Evolutionary conservation across 2,329 filamentous ascomycete genomes (phyloP).

Genomic region (Fusarium sp.): DNA sequence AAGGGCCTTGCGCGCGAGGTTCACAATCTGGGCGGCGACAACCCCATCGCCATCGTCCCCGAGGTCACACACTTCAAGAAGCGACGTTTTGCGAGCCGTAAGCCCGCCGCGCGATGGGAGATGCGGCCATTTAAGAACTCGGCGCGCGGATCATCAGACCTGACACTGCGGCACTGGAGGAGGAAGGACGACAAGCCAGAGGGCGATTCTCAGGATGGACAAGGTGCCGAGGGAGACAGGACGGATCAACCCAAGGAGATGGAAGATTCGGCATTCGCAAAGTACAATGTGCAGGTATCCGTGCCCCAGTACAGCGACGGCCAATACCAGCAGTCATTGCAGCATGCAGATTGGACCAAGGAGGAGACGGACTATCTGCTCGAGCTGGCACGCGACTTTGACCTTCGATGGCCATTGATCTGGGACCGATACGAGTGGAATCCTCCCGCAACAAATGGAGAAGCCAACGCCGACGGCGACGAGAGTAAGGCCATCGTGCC

Average conservation of each 20-base stretch:
- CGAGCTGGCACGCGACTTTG: conserved; percentile 75
- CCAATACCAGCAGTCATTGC: conserved; percentile 79
- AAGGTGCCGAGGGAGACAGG: conserved; percentile 35
- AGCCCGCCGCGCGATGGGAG: conserved; percentile 69
- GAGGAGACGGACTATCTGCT: conserved; percentile 95
- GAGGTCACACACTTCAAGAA: conserved; percentile 67
- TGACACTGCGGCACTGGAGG: conserved; percentile 83
- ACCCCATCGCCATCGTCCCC: conserved; percentile 71
- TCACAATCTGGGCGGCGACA: conserved; percentile 70
- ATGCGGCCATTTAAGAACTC: conserved; percentile 77
- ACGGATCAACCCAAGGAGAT: conserved; percentile 39
- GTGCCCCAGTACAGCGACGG: conserved; percentile 85
- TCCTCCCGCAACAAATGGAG: conserved; percentile 55
- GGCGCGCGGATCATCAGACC: conserved; percentile 70
- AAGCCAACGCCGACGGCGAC: conserved; percentile 56
- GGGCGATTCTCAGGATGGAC: conserved; percentile 43
- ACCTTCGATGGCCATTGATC: conserved; percentile 89
- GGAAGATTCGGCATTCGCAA: conserved; percentile 75
- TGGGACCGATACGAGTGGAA: conserved; percentile 89
- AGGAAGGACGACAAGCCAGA: conserved; percentile 63
- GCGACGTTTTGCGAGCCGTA: conserved; percentile 61
- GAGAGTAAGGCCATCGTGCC: conserved; percentile 63
- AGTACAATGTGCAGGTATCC: conserved; percentile 83
- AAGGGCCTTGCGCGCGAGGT: conserved; percentile 72
- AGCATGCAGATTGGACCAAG: conserved; percentile 81